Evolutionary conservation across 1,139 yeast species (phyloP).

Genomic region (Saccharomyces hybrid): DNA sequence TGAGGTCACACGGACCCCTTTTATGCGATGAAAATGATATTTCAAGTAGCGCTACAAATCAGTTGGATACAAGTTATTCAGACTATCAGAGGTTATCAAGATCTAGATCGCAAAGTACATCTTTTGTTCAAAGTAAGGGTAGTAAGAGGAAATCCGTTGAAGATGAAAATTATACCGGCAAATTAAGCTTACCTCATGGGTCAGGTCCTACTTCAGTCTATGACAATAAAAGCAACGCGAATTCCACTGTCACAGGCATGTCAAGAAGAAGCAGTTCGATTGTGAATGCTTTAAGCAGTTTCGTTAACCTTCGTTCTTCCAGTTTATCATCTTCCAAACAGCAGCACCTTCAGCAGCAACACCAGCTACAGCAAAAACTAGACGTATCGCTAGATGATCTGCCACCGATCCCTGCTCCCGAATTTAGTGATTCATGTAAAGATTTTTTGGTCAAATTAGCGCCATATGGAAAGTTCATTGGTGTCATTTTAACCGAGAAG

Average conservation of each 20-base stretch:
- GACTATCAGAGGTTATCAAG: background rate
- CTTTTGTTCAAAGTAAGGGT: background rate
- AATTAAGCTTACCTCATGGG: conserved; percentile 3
- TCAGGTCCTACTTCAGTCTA: conserved; percentile 1
- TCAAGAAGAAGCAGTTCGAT: conserved; percentile 33
- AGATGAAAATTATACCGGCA: background rate
- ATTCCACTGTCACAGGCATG: conserved; percentile 16
- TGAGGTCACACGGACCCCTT: background rate
- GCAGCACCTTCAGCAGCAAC: conserved; percentile 3
- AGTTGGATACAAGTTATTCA: background rate
- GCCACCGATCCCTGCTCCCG: conserved; percentile 31
- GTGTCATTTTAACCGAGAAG: conserved; percentile 35
- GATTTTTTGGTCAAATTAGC: conserved; percentile 34
- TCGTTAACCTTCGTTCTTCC: conserved; percentile 31
- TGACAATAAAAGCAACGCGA: conserved; percentile 4
- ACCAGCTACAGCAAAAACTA: conserved; percentile 9
- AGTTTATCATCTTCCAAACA: conserved; percentile 18
- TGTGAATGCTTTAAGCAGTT: conserved; percentile 33
- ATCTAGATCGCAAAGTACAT: background rate
- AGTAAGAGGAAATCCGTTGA: background rate
- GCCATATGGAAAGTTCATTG: conserved; percentile 35
- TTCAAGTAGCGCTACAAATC: background rate
- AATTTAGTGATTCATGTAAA: conserved; percentile 32
- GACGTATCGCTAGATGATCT: conserved; percentile 18
- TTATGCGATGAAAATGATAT: background rate